phyloP scores from a whole-genome alignment of 306 rosid species.

The Quercus alba region DNA sequence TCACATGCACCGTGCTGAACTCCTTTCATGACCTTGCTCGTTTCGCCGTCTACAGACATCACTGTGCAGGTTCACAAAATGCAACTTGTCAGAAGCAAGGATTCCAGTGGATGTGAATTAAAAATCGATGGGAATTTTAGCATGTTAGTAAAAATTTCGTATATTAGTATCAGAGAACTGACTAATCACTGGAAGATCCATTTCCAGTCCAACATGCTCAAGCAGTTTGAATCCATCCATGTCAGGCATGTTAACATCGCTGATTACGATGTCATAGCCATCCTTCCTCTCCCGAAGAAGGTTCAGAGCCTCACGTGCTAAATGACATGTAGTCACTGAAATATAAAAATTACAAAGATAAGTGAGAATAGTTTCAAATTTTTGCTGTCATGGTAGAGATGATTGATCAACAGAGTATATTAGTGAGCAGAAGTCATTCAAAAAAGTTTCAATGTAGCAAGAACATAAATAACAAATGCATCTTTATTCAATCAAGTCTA shows the following conservation, averaged over 20 bases:
- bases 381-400: conserved; percentile 4
- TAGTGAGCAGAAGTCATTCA: neutral
- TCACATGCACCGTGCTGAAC: conserved; percentile 99
- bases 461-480: neutral
- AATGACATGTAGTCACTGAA: conserved; percentile 88
- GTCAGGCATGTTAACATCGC: conserved; percentile 99
- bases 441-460: neutral
- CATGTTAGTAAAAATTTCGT: conserved; percentile 29
- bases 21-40: conserved; percentile 94
- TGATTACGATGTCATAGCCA: conserved; percentile 88
- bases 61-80: conserved; percentile 54
- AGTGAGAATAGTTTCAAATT: conserved; percentile 14
- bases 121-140: conserved; percentile 10
- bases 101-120: conserved; percentile 29
- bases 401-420: conserved; percentile 6
- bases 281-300: conserved; percentile 87
- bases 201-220: conserved; percentile 97
- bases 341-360: conserved; percentile 10
- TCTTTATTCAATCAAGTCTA: neutral
- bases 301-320: conserved; percentile 79
- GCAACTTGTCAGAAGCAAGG: conserved; percentile 35
- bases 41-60: conserved; percentile 99
- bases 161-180: conserved; percentile 49
- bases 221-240: conserved; percentile 99
- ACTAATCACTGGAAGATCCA: conserved; percentile 99